Base-by-base conservation (phyloP, 371 early-diverging fungal genomes). In the Syncephalis fuscata region DNA sequence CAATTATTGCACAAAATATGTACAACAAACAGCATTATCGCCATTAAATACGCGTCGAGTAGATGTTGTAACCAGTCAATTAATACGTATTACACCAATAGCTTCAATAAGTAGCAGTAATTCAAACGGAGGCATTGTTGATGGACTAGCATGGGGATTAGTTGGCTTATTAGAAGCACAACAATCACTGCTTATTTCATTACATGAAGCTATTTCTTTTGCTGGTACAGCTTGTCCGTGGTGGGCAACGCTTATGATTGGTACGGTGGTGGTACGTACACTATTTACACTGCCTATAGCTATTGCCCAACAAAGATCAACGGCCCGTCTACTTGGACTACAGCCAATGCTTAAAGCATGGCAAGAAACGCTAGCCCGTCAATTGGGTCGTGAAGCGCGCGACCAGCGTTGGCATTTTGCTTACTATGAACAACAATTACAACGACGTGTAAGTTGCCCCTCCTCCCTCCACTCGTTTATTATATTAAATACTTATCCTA, bases 281-380 rank as follows among this genome's bases (percentile, higher is more conserved):
- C 50, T 62, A 1, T 55, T 76, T 56, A 87, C 88, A 0, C 52
- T 82, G 2, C 88, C 88, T 3, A 70, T 88, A 17, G 85, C 88
- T 16, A 57, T 82, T 8, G 68, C 76, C 26, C 84, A 84, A 55
- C 78, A 78, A 57, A 57, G 67, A 8, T 70, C 72, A 14, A 43
- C 75, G 1, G 73, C 68, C 0, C 66, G 73, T 11, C 71, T 76
- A 65, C 56, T 73, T 41, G 57, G 57, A 0, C 37, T 83, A 1
- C 71, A 68, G 27, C 82, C 82, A 7, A 60, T 84, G 48, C 52
- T 84, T 1, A 65, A 73, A 32, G 74, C 72, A 4, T 77, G 80
- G 80, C 65, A 65, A 36, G 63, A 66, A 43, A 79, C 80, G 1
- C 51, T 79, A 1, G 71, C 69, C 48, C 47, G 61, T 9, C 56